phyloP scores from a whole-genome alignment of 129 eudicot species.

The Artemisia annua region DNA sequence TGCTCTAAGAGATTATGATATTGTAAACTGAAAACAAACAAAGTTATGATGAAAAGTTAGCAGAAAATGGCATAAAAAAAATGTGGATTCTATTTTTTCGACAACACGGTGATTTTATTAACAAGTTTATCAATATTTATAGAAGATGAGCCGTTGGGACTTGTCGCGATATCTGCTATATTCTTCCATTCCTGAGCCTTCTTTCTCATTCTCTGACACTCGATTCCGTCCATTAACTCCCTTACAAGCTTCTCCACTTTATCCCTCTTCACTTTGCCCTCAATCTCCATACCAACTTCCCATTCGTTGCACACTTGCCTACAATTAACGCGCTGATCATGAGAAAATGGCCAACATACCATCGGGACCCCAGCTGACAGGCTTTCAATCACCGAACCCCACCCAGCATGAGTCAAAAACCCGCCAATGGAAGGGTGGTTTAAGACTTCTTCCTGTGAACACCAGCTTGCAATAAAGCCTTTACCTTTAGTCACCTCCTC shows the following conservation, averaged over 20 bases:
- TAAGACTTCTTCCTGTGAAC: slow-evolving; percentile 55
- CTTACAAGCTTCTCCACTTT: slow-evolving; percentile 50
- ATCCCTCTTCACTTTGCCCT: slow-evolving; percentile 45
- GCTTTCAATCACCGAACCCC: slow-evolving; percentile 63
- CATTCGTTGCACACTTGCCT: slow-evolving; percentile 48
- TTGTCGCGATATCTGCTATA: slow-evolving; percentile 43
- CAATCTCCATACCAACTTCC: slow-evolving; percentile 63
- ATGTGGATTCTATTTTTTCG: background rate
- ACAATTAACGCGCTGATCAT: slow-evolving; percentile 61
- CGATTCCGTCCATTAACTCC: slow-evolving; percentile 44
- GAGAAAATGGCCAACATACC: slow-evolving; percentile 59
- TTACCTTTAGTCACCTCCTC: slow-evolving; percentile 30
- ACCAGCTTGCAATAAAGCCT: slow-evolving; percentile 53
- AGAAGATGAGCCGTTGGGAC: slow-evolving; percentile 36
- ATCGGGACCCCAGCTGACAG: slow-evolving; percentile 46
- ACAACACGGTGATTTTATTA: slow-evolving; percentile 7
- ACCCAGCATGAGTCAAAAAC: slow-evolving; percentile 60
- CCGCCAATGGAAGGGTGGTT: slow-evolving; percentile 49
- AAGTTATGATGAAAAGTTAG: background rate
- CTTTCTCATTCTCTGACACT: slow-evolving; percentile 41
- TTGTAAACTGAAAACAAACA: too few relatives aligned
- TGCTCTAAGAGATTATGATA: too few relatives aligned
- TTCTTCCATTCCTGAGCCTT: slow-evolving; percentile 56
- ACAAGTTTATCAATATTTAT: slow-evolving; percentile 32
- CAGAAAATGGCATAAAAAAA: background rate